A percentile compares a stretch with the other conserved stretches of the same genome.
Conservation (phyloP, 768 basidiomycete genomes). For the Phanerodontia chrysosporium region DNA sequence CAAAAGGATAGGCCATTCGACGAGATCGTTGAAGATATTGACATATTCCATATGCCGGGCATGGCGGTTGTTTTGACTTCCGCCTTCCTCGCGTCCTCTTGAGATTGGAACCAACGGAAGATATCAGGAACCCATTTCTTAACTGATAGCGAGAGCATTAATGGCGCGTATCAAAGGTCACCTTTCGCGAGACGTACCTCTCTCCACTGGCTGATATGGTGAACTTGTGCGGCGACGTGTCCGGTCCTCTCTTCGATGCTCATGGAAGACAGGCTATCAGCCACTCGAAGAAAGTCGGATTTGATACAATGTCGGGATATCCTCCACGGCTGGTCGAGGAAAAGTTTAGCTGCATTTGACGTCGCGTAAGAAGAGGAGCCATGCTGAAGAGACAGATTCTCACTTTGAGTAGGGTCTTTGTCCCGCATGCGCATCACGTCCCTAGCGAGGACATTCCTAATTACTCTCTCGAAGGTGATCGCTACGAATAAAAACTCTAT, state of each 20-base stretch:
- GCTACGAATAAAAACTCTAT: neutral
- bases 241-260: neutral
- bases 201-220: neutral
- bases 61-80: neutral
- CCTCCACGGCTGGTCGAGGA: too few relatives aligned
- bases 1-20: neutral
- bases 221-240: neutral
- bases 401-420: too few relatives aligned
- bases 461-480: neutral
- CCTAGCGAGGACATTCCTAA: neutral
- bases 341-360: too few relatives aligned
- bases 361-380: too few relatives aligned
- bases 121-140: neutral
- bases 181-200: neutral
- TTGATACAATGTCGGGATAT: neutral
- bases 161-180: too few relatives aligned
- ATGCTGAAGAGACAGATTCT: too few relatives aligned
- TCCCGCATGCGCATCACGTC: neutral
- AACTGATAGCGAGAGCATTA: too few relatives aligned
- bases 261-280: neutral
- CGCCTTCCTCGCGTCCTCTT: neutral
- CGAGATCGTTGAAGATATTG: neutral
- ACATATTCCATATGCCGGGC: neutral
- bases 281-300: neutral
- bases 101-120: neutral